Base-by-base conservation (phyloP, 768 basidiomycete species). In the Ramaria sp. region DNA sequence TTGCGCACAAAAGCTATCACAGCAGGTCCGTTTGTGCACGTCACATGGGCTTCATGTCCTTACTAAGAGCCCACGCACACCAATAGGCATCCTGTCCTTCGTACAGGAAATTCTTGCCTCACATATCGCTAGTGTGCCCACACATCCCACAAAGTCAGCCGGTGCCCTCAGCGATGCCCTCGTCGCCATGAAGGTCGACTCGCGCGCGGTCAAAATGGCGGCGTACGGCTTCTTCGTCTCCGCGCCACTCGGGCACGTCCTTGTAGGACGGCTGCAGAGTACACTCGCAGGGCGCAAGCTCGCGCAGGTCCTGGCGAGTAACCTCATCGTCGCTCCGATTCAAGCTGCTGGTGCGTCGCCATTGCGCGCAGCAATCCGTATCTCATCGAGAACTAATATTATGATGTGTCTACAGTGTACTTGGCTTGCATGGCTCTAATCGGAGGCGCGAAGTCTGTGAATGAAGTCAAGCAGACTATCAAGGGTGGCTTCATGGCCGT, bases 381-480 rank as follows among this genome's bases (percentile, higher is more conserved):
- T 41, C 16, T 20, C 16, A 50, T 42, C 20, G 41, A 38, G 24
- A 39, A 18, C 28, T 28, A 32, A 44, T 24, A 38, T 36, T 38
- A 5, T 32, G 34, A 13, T 15, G 8, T 27, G 9, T 20, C 30
- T 30, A 24, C 57, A 84, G 88, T 78, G 3, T 89, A 79, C 66
- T 74, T 94, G 30, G 73, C 84, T 0, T 87, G 81, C 24, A 85
- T 89, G 80, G 87, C 91, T 1, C 66, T 92, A 34, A 91, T 94
- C 58, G 83, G 83, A 56, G 91, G 91, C 36, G 87, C 88, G 16
- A 78, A 75, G 59, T 79, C 83, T 8, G 58, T 77, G 7, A 74
- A 80, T 36, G 82, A 84, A 24, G 71, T 93, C 47, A 59, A 76
- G 45, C 79, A 76, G 62, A 83, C 84, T 0, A 77, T 92, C 30